phyloP scores from a whole-genome alignment of 768 basidiomycete genomes.

The Tulasnella sp. region DNA sequence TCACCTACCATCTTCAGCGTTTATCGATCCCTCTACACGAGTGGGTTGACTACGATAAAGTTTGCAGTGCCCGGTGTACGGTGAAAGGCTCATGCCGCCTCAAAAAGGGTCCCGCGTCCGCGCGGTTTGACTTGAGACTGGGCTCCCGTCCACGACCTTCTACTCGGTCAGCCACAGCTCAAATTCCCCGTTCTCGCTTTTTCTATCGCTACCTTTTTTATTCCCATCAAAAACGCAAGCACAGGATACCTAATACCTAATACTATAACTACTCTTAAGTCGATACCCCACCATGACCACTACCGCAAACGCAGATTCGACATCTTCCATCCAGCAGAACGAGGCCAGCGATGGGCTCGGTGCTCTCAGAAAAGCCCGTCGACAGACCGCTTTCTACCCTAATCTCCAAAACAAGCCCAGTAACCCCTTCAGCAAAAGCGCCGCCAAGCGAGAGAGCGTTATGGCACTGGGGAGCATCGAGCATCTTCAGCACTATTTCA shows the following conservation, averaged over 20 bases:
- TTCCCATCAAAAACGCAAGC: background rate
- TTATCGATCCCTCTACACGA: background rate
- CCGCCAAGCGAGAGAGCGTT: slow-evolving; percentile 89
- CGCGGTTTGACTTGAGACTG: slow-evolving; percentile 4
- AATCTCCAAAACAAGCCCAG: slow-evolving; percentile 70
- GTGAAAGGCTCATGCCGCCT: background rate
- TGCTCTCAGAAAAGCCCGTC: slow-evolving; percentile 39
- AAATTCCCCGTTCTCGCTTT: background rate
- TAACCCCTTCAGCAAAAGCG: slow-evolving; percentile 85
- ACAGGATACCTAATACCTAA: background rate
- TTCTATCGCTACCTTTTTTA: background rate
- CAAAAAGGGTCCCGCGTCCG: background rate
- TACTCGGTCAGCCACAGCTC: slow-evolving; percentile 3
- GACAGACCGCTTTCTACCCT: slow-evolving; percentile 75
- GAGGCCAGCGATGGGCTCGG: background rate
- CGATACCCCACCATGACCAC: slow-evolving; percentile 4
- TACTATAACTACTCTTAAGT: background rate
- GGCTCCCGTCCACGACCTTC: background rate
- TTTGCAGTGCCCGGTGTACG: background rate
- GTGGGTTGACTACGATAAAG: background rate
- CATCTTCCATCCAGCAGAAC: background rate
- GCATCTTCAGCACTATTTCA: slow-evolving; percentile 92
- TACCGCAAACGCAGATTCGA: background rate
- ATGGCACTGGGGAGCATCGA: slow-evolving; percentile 95
- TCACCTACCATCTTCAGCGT: background rate